Percentiles rank a stretch among this genome's conserved stretches.
phyloP scores from a whole-genome alignment of 202 grass and related monocot species.

The Saccharum hybrid region DNA sequence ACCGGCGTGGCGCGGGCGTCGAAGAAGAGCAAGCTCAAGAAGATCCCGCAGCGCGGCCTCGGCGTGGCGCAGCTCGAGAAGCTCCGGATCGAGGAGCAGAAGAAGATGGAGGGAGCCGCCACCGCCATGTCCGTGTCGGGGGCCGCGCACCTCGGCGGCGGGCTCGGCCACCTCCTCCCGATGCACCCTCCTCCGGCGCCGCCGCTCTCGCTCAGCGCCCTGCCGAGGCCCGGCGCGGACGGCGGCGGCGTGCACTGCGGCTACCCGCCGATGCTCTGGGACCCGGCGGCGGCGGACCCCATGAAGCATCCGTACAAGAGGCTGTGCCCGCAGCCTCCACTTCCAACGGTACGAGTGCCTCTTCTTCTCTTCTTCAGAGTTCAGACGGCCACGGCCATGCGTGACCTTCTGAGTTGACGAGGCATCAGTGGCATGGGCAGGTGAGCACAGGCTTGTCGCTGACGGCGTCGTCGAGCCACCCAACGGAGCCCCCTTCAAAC shows the following conservation, averaged over 20 bases:
- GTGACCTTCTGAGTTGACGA: neutral
- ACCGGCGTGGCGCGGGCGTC: slow-evolving; percentile 53
- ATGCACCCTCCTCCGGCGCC: slow-evolving; percentile 20
- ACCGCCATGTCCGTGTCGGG: neutral
- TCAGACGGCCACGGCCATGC: neutral
- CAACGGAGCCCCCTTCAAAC: slow-evolving; percentile 98
- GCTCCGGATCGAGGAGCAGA: slow-evolving; percentile 91
- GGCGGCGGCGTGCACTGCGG: slow-evolving; percentile 5
- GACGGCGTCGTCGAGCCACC: slow-evolving; percentile 49
- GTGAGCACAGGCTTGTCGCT: slow-evolving; percentile 58
- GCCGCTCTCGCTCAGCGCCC: slow-evolving; percentile 25
- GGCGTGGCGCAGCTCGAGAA: slow-evolving; percentile 97
- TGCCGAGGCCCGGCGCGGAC: slow-evolving; percentile 43
- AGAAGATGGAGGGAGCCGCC: slow-evolving; percentile 56
- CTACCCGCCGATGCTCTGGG: slow-evolving; percentile 55
- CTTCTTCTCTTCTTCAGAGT: neutral
- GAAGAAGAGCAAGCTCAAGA: slow-evolving; percentile 80
- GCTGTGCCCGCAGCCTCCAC: slow-evolving; percentile 44
- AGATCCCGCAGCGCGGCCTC: slow-evolving; percentile 90
- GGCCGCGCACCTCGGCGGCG: neutral
- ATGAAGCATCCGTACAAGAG: slow-evolving; percentile 50
- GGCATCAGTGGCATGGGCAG: neutral
- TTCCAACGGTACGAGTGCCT: slow-evolving; percentile 45
- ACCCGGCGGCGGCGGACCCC: slow-evolving; percentile 36
- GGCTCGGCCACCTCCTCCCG: slow-evolving; percentile 30